These are phyloP conservation scores for Geranium brycei DNA, from an alignment of 345 rosid genomes.

Conservation along the genomic window DNA sequence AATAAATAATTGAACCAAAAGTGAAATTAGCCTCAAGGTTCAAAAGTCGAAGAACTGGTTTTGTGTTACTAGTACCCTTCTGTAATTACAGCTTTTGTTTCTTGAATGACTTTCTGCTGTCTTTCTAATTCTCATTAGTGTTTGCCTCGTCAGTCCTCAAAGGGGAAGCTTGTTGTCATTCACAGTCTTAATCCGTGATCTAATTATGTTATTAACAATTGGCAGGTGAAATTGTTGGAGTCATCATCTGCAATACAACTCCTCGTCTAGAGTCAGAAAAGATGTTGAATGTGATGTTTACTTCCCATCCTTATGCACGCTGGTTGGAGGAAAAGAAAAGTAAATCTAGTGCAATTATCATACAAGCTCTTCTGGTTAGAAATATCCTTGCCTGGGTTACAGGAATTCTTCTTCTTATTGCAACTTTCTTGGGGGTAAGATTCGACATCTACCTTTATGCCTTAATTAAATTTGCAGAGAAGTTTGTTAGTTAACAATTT, in stretches of 20 bases:
- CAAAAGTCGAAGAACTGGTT: no score
- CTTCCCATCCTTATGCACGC: slow-evolving; percentile 40
- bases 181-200: background rate
- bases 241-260: slow-evolving; percentile 38
- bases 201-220: slow-evolving; percentile 1
- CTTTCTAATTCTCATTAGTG: no score
- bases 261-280: slow-evolving; percentile 32
- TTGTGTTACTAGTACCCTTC: no score
- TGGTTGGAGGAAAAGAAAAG: slow-evolving; percentile 52
- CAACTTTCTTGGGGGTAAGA: slow-evolving; percentile 93
- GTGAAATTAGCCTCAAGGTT: no score
- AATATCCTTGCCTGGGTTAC: slow-evolving; percentile 85
- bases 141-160: no score
- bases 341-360: slow-evolving; percentile 13
- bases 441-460: slow-evolving; percentile 2
- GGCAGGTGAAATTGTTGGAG: slow-evolving; percentile 88
- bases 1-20: no score
- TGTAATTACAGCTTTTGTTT: no score
- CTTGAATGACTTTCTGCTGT: no score
- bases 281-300: slow-evolving; percentile 31
- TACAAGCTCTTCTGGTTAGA: slow-evolving; percentile 52
- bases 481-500: no score
- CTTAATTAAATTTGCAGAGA: no score
- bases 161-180: no score
- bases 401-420: slow-evolving; percentile 75